These are phyloP conservation scores for Xylariales sp. DNA, from an alignment of 2,329 filamentous ascomycete genomes.

Conservation along the genomic window DNA sequence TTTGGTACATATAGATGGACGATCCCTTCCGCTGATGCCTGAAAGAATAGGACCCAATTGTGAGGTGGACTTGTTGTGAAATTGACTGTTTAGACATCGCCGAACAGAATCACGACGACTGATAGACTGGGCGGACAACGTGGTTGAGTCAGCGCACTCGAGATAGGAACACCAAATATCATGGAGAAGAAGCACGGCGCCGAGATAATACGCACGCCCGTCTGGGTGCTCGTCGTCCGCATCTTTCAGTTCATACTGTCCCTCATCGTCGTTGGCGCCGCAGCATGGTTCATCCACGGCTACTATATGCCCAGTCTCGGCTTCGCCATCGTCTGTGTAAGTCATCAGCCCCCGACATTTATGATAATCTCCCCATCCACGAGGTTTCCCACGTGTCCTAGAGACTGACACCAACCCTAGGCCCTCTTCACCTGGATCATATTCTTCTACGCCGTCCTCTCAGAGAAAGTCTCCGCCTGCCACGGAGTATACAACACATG, in stretches of 20 bases:
- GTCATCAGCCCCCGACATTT: constrained; percentile 12
- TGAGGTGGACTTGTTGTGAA: too few relatives aligned
- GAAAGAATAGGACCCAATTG: too few relatives aligned
- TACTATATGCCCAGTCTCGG: constrained; percentile 34
- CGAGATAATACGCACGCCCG: constrained; percentile 34
- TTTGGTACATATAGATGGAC: too few relatives aligned
- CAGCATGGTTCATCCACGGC: constrained; percentile 35
- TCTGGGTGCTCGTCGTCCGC: constrained; percentile 38
- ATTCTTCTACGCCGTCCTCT: constrained; percentile 35
- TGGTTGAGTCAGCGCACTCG: too few relatives aligned
- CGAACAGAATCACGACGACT: too few relatives aligned
- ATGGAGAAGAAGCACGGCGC: constrained; percentile 19
- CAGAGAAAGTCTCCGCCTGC: constrained; percentile 33
- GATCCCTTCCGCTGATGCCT: too few relatives aligned
- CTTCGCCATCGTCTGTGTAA: constrained; percentile 36
- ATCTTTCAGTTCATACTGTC: constrained; percentile 37
- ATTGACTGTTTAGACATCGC: too few relatives aligned
- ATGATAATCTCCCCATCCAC: neutral
- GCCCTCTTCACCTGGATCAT: constrained; percentile 41
- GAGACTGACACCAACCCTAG: too few relatives aligned
- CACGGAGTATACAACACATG: constrained; percentile 37
- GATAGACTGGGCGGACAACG: too few relatives aligned
- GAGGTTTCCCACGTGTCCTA: too few relatives aligned
- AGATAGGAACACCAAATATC: too few relatives aligned
- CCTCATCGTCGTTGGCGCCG: constrained; percentile 38